Evolutionary conservation across 495 filamentous ascomycete species (phyloP).

Genomic region (Penicillium macrosclerotiorum): DNA sequence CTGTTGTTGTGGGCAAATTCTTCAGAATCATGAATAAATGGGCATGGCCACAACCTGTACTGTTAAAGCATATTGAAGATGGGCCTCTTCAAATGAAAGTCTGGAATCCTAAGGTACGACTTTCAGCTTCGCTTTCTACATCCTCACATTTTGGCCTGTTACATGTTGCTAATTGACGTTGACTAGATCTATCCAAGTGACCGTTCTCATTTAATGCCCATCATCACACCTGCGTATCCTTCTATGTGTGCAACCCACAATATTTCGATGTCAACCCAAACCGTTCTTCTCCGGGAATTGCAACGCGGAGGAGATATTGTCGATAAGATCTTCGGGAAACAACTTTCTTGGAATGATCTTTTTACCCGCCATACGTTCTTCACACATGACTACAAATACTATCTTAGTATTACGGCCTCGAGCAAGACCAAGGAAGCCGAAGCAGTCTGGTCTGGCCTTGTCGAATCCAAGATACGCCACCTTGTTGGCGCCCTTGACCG

Average conservation of each 20-base stretch:
- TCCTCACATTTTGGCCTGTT: neutral
- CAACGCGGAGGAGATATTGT: slow-evolving; percentile 73
- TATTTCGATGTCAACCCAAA: slow-evolving; percentile 79
- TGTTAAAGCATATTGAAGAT: slow-evolving; percentile 86
- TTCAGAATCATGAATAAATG: slow-evolving; percentile 87
- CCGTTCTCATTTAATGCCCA: slow-evolving; percentile 86
- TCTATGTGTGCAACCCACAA: slow-evolving; percentile 97
- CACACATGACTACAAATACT: slow-evolving; percentile 88
- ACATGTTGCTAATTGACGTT: neutral
- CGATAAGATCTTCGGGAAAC: slow-evolving; percentile 74
- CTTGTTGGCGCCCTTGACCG: slow-evolving; percentile 77
- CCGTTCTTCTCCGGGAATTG: slow-evolving; percentile 78
- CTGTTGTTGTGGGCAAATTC: slow-evolving; percentile 86
- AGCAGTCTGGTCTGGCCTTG: slow-evolving; percentile 81
- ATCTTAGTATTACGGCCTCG: slow-evolving; percentile 82
- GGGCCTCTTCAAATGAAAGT: slow-evolving; percentile 75
- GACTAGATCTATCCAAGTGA: slow-evolving; percentile 75
- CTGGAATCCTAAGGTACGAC: slow-evolving; percentile 95
- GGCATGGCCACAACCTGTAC: slow-evolving; percentile 89
- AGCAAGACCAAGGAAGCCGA: slow-evolving; percentile 84
- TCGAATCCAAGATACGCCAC: slow-evolving; percentile 87
- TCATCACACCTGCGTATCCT: slow-evolving; percentile 94
- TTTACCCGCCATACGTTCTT: slow-evolving; percentile 91
- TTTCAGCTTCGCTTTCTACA: too few relatives aligned
- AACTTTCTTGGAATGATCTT: slow-evolving; percentile 78